Evolutionary conservation across 306 rosid genomes (phyloP).

Genomic region (Dalbergia oliveri): DNA sequence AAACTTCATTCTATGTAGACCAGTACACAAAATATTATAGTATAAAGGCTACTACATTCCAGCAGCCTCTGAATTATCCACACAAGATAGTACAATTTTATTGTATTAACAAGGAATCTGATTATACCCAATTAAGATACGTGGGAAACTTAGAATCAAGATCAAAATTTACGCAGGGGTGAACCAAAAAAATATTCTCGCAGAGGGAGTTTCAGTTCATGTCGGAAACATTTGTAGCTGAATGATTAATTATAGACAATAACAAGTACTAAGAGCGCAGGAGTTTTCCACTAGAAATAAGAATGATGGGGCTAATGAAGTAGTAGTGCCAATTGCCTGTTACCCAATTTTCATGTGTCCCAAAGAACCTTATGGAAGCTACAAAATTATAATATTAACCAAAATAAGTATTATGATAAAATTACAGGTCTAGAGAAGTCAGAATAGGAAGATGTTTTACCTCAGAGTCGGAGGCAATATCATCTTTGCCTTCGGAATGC

Average conservation of each 20-base stretch:
- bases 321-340: background rate
- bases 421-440: background rate
- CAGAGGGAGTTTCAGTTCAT: background rate
- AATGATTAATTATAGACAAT: background rate
- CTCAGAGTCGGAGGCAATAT: slow-evolving; percentile 71
- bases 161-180: background rate
- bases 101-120: background rate
- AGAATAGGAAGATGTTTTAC: slow-evolving; percentile 50
- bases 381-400: background rate
- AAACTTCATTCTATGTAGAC: background rate
- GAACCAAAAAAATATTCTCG: background rate
- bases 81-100: background rate
- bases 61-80: slow-evolving; percentile 5
- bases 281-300: background rate
- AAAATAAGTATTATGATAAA: slow-evolving; percentile 5
- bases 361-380: slow-evolving; percentile 7
- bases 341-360: background rate
- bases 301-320: background rate
- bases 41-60: slow-evolving; percentile 9
- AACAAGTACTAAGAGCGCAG: background rate
- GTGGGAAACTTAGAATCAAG: background rate
- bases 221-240: background rate
- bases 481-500: slow-evolving; percentile 61
- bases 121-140: background rate
- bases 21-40: background rate